Evolutionary conservation across 2,329 filamentous ascomycete genomes (phyloP).

Genomic region (Colletotrichum agaves): DNA sequence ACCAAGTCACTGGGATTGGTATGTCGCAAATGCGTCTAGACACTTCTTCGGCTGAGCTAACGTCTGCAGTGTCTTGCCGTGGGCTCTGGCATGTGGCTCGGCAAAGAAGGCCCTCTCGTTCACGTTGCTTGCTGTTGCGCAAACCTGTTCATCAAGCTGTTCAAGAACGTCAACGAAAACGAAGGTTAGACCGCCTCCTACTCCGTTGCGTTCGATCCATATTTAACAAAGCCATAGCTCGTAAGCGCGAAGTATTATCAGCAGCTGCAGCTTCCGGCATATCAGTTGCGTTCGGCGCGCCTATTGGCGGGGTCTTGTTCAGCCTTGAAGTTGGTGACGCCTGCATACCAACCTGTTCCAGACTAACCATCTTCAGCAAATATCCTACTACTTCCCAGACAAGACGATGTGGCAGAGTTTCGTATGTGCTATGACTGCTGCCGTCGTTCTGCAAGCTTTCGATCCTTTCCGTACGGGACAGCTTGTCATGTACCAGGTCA

Average conservation of each 20-base stretch:
- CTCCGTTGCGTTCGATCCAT: neutral
- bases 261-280: conserved; percentile 93
- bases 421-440: conserved; percentile 98
- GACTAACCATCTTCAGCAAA: conserved; percentile 66
- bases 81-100: conserved; percentile 94
- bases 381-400: conserved; percentile 97
- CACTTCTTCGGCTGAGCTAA: conserved; percentile 41
- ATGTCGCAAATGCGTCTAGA: conserved; percentile 44
- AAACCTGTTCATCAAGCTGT: conserved; percentile 92
- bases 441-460: conserved; percentile 89
- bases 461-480: conserved; percentile 97
- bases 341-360: neutral
- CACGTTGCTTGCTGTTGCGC: conserved; percentile 98
- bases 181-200: conserved; percentile 69
- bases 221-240: conserved; percentile 62
- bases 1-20: conserved; percentile 92
- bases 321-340: conserved; percentile 77
- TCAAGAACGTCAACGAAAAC: conserved; percentile 82
- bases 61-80: conserved; percentile 81
- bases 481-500: conserved; percentile 95
- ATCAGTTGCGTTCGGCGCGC: conserved; percentile 92
- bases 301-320: conserved; percentile 94
- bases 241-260: conserved; percentile 92
- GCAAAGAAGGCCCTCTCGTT: conserved; percentile 94
- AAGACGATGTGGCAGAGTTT: conserved; percentile 99